These are phyloP conservation scores for Neurospora sp. DNA, from an alignment of 495 filamentous ascomycete species.

Conservation along the genomic window DNA sequence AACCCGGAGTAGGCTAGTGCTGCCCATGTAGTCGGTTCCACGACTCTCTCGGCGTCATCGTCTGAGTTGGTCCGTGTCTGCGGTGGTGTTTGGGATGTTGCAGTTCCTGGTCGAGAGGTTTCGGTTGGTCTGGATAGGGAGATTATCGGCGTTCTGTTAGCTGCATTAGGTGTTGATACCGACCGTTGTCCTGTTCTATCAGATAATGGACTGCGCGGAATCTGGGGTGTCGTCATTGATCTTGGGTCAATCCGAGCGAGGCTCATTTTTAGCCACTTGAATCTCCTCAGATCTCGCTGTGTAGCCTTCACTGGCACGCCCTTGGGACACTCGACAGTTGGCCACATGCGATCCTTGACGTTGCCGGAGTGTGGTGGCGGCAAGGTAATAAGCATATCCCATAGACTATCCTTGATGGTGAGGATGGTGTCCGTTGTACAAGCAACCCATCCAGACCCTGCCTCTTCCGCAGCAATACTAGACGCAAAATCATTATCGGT, in stretches of 20 bases:
- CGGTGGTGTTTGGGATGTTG: not conserved
- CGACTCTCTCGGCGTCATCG: conserved; percentile 43
- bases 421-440: conserved; percentile 93
- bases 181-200: not conserved
- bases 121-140: conserved; percentile 10
- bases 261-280: conserved; percentile 56
- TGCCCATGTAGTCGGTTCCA: conserved; percentile 79
- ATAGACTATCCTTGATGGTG: conserved; percentile 71
- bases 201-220: conserved; percentile 9
- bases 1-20: conserved; percentile 83
- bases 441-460: conserved; percentile 70
- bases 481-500: conserved; percentile 4
- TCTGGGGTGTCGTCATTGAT: conserved; percentile 6
- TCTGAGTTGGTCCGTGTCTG: conserved; percentile 7
- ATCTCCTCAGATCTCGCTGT: conserved; percentile 79
- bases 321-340: conserved; percentile 54
- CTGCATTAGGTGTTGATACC: not conserved
- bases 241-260: conserved; percentile 42
- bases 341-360: conserved; percentile 58
- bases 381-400: conserved; percentile 76
- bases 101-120: conserved; percentile 19
- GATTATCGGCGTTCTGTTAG: conserved; percentile 13
- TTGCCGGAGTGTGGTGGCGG: conserved; percentile 45
- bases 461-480: conserved; percentile 26
- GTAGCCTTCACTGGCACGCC: conserved; percentile 67